Base-by-base conservation (phyloP, 2,329 filamentous ascomycete genomes). In the Colletotrichum coccodes region DNA sequence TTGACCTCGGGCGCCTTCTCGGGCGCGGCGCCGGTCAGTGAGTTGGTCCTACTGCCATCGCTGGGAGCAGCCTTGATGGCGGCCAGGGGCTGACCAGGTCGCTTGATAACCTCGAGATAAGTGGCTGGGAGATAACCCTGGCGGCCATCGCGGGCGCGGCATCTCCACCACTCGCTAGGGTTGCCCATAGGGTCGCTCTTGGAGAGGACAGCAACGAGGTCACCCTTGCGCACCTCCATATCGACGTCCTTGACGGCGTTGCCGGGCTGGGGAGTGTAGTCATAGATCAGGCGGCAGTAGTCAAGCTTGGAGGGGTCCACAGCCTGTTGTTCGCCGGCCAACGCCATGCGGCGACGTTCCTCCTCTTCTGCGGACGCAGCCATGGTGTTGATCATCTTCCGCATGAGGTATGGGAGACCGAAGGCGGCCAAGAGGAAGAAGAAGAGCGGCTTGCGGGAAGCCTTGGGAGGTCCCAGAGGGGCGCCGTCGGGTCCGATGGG, bases 351-450 rank as follows among this genome's bases (percentile, higher is more conserved):
- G 59, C 84, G 85, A 66, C 88, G 87, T 79, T 94, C 90, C 76
- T 97, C 93, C 76, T 95, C 93, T 81, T 98, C 94, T 76, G 96
- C 93, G 6, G 91, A 92, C 40, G 92, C 89, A 18, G 95, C 94
- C 44, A 99, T 86, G 1, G 93, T 87, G 76, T 90, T 91, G 79
- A 99, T 98, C 73, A 97, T 89, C 83, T 98, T 99, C 81, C 93
- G 92, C 95, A 99, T 98, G 56, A 99, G 86, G 79, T 97, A 99
- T 6, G 96, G 96, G 16, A 99, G 87, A 60, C 96, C 97, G 76
- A 99, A 97, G 6, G 97, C 95, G 21, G 96, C 95, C 49, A 97
- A 85, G 70, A 98, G 85, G 85, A 99, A 99, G 85, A 99, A 95
- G 77, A 99, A 88, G 75, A 99, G 94, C 0, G 96, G 96, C 80